Evolutionary conservation across 208 protist genomes (phyloP).

Genomic region (Trypanosomatidae sp.): DNA sequence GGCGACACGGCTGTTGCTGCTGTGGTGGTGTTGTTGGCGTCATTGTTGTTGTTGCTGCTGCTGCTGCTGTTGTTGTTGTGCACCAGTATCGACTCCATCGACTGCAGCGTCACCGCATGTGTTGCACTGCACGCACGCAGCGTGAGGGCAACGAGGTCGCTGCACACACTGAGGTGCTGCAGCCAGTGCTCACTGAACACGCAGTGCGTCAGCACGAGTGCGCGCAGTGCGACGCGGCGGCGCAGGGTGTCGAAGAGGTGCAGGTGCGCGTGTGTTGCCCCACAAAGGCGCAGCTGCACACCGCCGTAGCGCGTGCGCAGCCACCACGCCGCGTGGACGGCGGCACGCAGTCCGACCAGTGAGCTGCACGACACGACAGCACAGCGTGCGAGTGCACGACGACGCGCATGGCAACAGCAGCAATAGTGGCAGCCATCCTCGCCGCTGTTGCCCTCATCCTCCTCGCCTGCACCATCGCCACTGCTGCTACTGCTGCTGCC

Average conservation of each 20-base stretch:
- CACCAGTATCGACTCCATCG: slow-evolving; percentile 61
- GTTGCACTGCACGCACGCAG: slow-evolving; percentile 28
- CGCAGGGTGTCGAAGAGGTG: slow-evolving; percentile 29
- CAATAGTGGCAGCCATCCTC: too few species aligned
- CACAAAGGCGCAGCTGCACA: slow-evolving; percentile 37
- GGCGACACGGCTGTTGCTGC: not conserved
- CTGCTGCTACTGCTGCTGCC: too few species aligned
- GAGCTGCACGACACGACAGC: slow-evolving; percentile 17
- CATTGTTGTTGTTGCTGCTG: not conserved
- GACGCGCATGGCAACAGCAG: not conserved
- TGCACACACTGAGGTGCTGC: slow-evolving; percentile 45
- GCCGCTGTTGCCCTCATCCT: too few species aligned
- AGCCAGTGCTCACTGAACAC: slow-evolving; percentile 36
- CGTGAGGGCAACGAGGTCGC: slow-evolving; percentile 28
- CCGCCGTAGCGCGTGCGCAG: slow-evolving; percentile 50
- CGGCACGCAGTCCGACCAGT: slow-evolving; percentile 9
- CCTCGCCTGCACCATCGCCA: too few species aligned
- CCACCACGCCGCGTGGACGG: slow-evolving; percentile 41
- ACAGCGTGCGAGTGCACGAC: not conserved
- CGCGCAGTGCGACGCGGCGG: slow-evolving; percentile 20
- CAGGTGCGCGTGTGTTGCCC: slow-evolving; percentile 28
- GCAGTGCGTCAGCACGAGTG: slow-evolving; percentile 29
- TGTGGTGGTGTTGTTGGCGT: not conserved
- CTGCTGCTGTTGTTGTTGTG: slow-evolving; percentile 4
- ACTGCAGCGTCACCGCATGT: slow-evolving; percentile 23